Evolutionary conservation across 1,284 basidiomycete species (phyloP).

Genomic region (Rhodotorula sp.): DNA sequence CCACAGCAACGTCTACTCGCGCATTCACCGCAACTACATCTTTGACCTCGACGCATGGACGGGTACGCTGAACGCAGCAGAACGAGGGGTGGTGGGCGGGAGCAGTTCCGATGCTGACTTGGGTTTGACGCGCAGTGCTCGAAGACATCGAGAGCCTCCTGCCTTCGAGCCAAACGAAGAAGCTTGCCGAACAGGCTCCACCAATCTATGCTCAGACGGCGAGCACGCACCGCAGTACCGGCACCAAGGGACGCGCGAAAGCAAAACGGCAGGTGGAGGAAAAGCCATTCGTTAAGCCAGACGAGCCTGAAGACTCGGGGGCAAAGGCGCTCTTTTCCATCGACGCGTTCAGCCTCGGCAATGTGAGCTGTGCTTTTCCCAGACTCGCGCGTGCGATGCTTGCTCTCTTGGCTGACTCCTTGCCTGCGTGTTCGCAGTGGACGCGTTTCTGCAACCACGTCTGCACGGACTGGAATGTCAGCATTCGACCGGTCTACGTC

Average conservation of each 20-base stretch:
- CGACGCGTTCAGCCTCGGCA: slow-evolving; percentile 21
- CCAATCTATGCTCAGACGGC: background rate
- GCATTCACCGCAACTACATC: slow-evolving; percentile 17
- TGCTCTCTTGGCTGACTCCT: background rate
- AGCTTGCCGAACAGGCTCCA: background rate
- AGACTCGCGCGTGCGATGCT: background rate
- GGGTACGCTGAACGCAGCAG: background rate
- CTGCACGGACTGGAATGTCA: slow-evolving; percentile 22
- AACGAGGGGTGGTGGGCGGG: too few relatives aligned
- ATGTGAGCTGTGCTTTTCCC: slow-evolving; percentile 5
- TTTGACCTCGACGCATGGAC: slow-evolving; percentile 22
- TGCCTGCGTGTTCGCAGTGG: slow-evolving; percentile 12
- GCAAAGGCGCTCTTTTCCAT: slow-evolving; percentile 6
- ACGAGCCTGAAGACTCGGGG: background rate
- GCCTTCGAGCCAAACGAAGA: background rate
- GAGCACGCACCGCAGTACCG: background rate
- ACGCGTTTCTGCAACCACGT: slow-evolving; percentile 39
- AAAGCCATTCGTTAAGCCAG: background rate
- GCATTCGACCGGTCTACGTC: slow-evolving; percentile 16
- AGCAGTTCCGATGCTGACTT: too few relatives aligned
- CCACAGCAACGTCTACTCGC: background rate
- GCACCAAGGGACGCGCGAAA: background rate
- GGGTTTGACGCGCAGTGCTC: slow-evolving; percentile 7
- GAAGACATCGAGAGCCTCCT: slow-evolving; percentile 15
- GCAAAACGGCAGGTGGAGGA: background rate